A percentile compares a stretch with the other conserved stretches of the same genome.
Evolutionary conservation across 352 stramenopile genomes (phyloP).

Genomic region (Phytophthora tubulina): DNA sequence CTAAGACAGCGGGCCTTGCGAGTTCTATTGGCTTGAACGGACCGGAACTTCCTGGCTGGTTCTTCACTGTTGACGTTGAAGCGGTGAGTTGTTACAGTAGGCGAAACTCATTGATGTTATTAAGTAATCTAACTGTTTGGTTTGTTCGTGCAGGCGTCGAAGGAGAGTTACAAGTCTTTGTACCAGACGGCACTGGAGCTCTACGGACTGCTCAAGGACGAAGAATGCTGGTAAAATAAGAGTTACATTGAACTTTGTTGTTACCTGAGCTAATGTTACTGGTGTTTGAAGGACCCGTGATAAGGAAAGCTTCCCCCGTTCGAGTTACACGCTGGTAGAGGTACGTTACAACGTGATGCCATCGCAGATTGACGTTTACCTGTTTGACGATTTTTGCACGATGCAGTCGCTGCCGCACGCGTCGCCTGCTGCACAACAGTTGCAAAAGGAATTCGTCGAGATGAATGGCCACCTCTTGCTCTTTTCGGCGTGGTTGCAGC

Average conservation of each 20-base stretch:
- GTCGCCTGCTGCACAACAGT: conserved; percentile 15
- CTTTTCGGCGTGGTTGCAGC: conserved; percentile 79
- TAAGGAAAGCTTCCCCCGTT: conserved; percentile 84
- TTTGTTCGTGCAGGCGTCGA: conserved; percentile 43
- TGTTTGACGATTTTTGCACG: neutral
- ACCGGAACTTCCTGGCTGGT: conserved; percentile 65
- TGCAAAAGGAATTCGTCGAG: conserved; percentile 54
- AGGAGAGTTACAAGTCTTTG: conserved; percentile 56
- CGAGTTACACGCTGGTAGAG: conserved; percentile 78
- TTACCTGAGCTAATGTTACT: neutral
- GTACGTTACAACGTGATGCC: conserved; percentile 28
- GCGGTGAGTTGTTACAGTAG: conserved; percentile 34
- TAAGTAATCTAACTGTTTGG: neutral
- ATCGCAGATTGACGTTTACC: neutral
- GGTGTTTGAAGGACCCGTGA: conserved; percentile 61
- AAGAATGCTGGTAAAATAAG: conserved; percentile 66
- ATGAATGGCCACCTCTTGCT: conserved; percentile 71
- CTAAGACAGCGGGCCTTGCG: conserved; percentile 58
- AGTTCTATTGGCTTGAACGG: conserved; percentile 63
- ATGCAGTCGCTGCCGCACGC: conserved; percentile 56
- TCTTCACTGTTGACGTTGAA: conserved; percentile 68
- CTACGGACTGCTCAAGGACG: conserved; percentile 74
- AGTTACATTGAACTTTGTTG: neutral
- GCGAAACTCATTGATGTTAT: neutral
- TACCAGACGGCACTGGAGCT: conserved; percentile 62